Conservation (phyloP, 768 basidiomycete species). For the Grammothele lineata region DNA sequence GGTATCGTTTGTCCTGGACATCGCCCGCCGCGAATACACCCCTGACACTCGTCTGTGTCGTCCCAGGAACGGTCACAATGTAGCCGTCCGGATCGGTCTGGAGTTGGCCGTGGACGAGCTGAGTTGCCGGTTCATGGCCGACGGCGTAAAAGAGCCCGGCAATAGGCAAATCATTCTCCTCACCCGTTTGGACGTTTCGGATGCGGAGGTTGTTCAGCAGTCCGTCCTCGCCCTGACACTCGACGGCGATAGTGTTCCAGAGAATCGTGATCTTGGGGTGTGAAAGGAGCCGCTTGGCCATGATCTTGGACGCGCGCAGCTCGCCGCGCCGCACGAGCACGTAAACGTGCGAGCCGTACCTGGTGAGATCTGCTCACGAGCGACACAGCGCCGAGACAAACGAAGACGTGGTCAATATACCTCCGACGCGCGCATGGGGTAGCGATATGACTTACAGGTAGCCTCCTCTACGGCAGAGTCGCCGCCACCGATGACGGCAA, state of each 20-base stretch:
- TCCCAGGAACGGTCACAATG: conserved; percentile 93
- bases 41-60: conserved; percentile 88
- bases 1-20: conserved; percentile 94
- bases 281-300: conserved; percentile 87
- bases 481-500: conserved; percentile 97
- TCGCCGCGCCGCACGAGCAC: conserved; percentile 92
- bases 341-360: conserved; percentile 96
- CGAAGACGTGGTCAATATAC: background rate
- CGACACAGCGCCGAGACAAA: background rate
- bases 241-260: conserved; percentile 91
- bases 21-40: conserved; percentile 98
- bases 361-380: conserved; percentile 90
- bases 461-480: conserved; percentile 99
- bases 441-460: conserved; percentile 64
- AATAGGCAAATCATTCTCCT: conserved; percentile 80
- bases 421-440: background rate
- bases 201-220: conserved; percentile 82
- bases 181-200: conserved; percentile 75
- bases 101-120: conserved; percentile 80
- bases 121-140: conserved; percentile 92
- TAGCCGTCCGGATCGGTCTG: conserved; percentile 93
- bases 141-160: conserved; percentile 96
- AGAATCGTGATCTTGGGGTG: conserved; percentile 90
- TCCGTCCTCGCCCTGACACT: conserved; percentile 94
- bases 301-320: conserved; percentile 95